Evolutionary conservation across 2,329 filamentous ascomycete genomes (phyloP), one percentile per base, ranked within the genome.

Genomic region (Claviceps monticola): DNA sequence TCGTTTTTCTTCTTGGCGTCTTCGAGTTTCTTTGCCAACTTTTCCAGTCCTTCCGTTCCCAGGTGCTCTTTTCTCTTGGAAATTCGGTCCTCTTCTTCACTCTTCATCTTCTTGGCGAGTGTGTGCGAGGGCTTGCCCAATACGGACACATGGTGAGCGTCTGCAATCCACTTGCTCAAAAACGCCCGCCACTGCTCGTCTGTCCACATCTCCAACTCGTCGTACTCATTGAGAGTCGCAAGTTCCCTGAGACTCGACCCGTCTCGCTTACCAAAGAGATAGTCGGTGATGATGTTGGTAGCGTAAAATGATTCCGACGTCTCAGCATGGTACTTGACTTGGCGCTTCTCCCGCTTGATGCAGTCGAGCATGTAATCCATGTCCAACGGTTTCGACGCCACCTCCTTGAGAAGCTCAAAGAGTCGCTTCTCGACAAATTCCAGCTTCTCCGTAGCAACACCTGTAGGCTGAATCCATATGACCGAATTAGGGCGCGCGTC

Each of bases 291-390:
- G 55, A 97, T 84, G 54, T 86, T 86, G 56, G 82, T 84, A 0
- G 88, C 83, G 66, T 91, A 95, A 56, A 89, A 88, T 21, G 82
- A 80, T 51, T 88, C 82, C 2, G 84, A 87, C 48, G 80, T 83
- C 66, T 98, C 93, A 0, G 88, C 86, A 44, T 84, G 80, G 58
- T 87, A 91, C 64, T 89, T 90, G 61, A 88, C 78, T 61, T 90
- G 86, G 46, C 90, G 80, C 56, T 82, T 80, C 65, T 93, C 87
- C 52, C 90, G 80, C 59, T 80, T 79, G 48, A 98, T 82, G 64
- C 90, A 96, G 58, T 96, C 90, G 46, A 79, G 79, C 71, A 98
- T 78, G 64, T 98, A 98, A 1, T 76, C 75, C 84, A 97, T 88
- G 58, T 98, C 88, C 3, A 98, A 71, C 2, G 87, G 83, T 56